phyloP scores from a whole-genome alignment of 176 grass and related monocot species.

The Triticum monococcum region DNA sequence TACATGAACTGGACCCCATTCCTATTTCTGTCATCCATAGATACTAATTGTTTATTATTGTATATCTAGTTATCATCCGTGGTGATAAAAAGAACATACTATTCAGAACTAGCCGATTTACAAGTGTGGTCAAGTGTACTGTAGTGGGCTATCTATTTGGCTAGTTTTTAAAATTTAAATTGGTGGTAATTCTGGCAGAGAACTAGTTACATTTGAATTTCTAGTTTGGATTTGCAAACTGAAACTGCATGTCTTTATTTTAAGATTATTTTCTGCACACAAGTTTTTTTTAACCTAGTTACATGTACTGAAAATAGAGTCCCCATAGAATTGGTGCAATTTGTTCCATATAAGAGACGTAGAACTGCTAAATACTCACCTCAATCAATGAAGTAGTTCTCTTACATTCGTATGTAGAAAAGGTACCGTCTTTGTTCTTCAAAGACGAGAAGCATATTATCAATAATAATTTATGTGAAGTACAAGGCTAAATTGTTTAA shows the following conservation, averaged over 20 bases:
- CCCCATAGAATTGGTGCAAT: background rate
- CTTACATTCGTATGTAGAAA: slow-evolving; percentile 18
- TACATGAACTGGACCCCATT: background rate
- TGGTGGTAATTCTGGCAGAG: background rate
- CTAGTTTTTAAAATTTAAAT: background rate
- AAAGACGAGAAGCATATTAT: background rate
- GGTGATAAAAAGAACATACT: too few relatives aligned
- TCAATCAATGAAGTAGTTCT: slow-evolving; percentile 50
- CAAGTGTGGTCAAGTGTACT: too few relatives aligned
- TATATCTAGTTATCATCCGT: background rate
- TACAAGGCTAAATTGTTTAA: background rate
- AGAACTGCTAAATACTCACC: slow-evolving; percentile 3
- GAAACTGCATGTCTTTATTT: background rate
- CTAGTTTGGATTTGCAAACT: background rate
- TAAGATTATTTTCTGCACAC: background rate
- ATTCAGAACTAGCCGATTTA: background rate
- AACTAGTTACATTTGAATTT: background rate
- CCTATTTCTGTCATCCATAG: background rate
- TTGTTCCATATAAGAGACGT: background rate
- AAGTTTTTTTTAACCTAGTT: too few relatives aligned
- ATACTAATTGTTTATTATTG: too few relatives aligned
- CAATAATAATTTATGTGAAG: background rate
- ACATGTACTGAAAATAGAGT: background rate
- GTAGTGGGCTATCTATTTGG: too few relatives aligned
- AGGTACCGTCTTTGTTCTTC: slow-evolving; percentile 52